Evolutionary conservation across 768 basidiomycete species (phyloP).

Genomic region (Termitomyces bulborhizus): DNA sequence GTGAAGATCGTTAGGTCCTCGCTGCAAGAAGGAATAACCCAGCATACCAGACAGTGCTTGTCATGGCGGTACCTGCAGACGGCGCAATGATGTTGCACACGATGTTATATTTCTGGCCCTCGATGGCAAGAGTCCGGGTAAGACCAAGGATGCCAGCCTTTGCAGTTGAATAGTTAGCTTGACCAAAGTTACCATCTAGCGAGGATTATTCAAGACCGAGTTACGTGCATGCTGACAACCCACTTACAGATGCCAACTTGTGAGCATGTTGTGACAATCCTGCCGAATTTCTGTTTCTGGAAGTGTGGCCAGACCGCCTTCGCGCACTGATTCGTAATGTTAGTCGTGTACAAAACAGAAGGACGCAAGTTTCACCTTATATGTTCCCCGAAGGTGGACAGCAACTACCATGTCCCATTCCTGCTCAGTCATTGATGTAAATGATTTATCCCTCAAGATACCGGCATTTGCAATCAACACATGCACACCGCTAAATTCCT

Average conservation of each 20-base stretch:
- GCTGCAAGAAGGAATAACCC: background rate
- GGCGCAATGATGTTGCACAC: conserved; percentile 85
- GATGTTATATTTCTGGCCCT: conserved; percentile 90
- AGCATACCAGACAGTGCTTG: conserved; percentile 67
- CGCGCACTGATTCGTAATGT: conserved; percentile 50
- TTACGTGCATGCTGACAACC: too few relatives aligned
- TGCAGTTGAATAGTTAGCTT: conserved; percentile 92
- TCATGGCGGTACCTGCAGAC: conserved; percentile 89
- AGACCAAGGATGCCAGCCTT: conserved; percentile 90
- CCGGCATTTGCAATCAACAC: conserved; percentile 91
- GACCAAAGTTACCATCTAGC: conserved; percentile 90
- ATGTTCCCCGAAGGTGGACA: conserved; percentile 87
- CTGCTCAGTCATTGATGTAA: conserved; percentile 79
- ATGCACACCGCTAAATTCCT: conserved; percentile 85
- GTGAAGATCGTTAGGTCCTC: background rate
- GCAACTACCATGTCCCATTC: conserved; percentile 94
- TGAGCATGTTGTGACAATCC: conserved; percentile 92
- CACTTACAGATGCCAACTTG: conserved; percentile 86
- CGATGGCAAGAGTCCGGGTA: conserved; percentile 85
- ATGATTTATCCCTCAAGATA: conserved; percentile 90
- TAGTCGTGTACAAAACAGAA: background rate
- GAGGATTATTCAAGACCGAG: background rate
- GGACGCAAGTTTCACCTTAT: conserved; percentile 52
- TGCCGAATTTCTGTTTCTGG: conserved; percentile 93
- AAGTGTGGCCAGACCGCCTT: conserved; percentile 97